Base-by-base conservation (phyloP, 2,329 filamentous ascomycete species). In the Tolypocladium tropicale region DNA sequence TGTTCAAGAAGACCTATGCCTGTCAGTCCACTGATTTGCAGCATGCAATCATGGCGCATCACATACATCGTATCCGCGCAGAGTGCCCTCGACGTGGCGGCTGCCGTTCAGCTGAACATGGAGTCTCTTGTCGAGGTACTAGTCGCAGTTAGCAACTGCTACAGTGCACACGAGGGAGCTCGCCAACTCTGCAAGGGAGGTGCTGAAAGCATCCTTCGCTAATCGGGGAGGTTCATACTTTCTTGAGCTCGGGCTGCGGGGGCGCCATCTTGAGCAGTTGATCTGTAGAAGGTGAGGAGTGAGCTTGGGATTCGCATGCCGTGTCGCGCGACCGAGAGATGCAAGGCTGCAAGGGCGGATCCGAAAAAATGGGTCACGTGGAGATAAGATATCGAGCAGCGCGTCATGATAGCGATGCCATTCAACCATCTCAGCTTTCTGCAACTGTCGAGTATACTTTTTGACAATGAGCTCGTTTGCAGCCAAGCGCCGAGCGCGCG, bases 121-220 rank as follows among this genome's bases (percentile, higher is more conserved):
- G 69, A 99, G 83, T 76, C 93, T 84, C 84, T 99, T 99, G 81
- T 99, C 94, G 76, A 99, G 91, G 76, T 99, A 99, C 94, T 99
- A 67, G 53, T 53, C 25, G 25, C 59, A 57, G 56, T 71, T 64
- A 70, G 67, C 30, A 23, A 37, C 10, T 18, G 10, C 2, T 10
- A 9, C 18, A 11, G 21, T 18, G 28, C 16, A n/a, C 16, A 6
- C 28, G 18, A 23, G 12, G 28, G 18, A 21, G 1, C 10, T 32
- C 46, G 28, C 28, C 28, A 30, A 16, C 10, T n/a, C 37, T n/a
- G 37, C 7, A 39, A 39, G 37, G 18, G n/a, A n/a, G 18, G 28
- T 6, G 28, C 7, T 30, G 25, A 16, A 30, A 6, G 41, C 41
- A n/a, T 12, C n/a, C n/a, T 48, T 4, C 10, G 12, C 10, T 7